phyloP scores from a whole-genome alignment of 306 rosid species.

The Acacia melanoxylon region DNA sequence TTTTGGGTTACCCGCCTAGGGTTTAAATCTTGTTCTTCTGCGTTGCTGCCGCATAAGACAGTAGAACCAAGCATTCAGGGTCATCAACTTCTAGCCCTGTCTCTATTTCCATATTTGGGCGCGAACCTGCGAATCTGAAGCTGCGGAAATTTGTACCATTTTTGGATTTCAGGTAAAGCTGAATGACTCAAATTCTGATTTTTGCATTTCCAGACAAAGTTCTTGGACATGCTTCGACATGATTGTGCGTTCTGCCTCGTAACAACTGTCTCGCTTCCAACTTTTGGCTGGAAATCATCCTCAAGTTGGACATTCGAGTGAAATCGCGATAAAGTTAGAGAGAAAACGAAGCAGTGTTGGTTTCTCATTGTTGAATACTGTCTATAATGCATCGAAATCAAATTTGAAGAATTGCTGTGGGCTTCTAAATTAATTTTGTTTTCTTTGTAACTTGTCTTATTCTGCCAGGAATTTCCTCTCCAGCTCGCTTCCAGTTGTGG shows the following conservation, averaged over 20 bases:
- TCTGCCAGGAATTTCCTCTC: background rate
- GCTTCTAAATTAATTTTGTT: background rate
- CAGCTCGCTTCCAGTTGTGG: background rate
- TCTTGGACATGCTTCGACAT: background rate
- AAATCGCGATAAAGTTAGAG: background rate
- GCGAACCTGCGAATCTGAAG: background rate
- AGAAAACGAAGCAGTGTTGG: background rate
- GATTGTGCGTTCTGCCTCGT: background rate
- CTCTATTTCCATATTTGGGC: background rate
- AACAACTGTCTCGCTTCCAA: background rate
- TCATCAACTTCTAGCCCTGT: background rate
- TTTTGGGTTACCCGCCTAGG: slow-evolving; percentile 1
- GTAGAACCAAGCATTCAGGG: background rate
- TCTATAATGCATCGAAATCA: no score
- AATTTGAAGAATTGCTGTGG: background rate
- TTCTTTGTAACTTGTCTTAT: background rate
- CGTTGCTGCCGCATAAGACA: background rate
- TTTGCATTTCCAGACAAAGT: background rate
- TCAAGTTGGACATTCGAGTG: background rate
- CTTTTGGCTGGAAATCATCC: slow-evolving; percentile 12
- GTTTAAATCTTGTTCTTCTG: background rate
- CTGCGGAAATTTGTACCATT: background rate
- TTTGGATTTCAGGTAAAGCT: background rate
- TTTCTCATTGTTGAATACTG: background rate
- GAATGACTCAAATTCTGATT: background rate